Conservation (phyloP, 129 eudicot species). For the Heracleum sosnowskyi region DNA sequence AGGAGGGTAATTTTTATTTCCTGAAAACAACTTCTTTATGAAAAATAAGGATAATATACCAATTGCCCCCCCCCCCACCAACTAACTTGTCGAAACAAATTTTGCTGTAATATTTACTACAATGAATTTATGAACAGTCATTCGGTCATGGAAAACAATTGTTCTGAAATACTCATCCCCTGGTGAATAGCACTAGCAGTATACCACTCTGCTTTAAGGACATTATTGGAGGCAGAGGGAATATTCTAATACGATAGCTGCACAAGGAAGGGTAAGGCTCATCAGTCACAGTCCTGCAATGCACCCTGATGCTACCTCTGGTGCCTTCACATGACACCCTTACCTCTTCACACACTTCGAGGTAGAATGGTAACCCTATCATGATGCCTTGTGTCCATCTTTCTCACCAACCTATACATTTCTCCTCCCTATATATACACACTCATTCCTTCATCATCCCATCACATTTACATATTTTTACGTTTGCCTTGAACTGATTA, state of each 20-base stretch:
- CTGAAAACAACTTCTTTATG: neutral
- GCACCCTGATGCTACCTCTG: conserved; percentile 3
- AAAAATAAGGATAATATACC: neutral
- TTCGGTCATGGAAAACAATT: neutral
- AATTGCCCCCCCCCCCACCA: neutral
- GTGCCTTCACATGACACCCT: conserved; percentile 11
- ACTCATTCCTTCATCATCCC: neutral
- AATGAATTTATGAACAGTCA: neutral
- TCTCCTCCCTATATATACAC: neutral
- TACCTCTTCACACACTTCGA: conserved; percentile 18
- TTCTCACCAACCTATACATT: neutral
- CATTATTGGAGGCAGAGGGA: neutral
- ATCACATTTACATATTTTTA: neutral
- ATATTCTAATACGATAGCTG: neutral
- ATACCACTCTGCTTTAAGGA: neutral
- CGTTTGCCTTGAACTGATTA: neutral
- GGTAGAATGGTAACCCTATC: conserved; percentile 6
- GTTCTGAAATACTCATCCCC: neutral
- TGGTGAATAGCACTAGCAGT: neutral
- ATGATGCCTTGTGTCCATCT: neutral
- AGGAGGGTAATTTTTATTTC: neutral
- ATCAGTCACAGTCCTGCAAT: conserved; percentile 2
- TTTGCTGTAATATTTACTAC: neutral
- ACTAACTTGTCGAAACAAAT: neutral
- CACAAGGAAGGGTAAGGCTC: neutral